Conservation (phyloP, 352 stramenopile species). For the Phytophthora cryptogea region DNA sequence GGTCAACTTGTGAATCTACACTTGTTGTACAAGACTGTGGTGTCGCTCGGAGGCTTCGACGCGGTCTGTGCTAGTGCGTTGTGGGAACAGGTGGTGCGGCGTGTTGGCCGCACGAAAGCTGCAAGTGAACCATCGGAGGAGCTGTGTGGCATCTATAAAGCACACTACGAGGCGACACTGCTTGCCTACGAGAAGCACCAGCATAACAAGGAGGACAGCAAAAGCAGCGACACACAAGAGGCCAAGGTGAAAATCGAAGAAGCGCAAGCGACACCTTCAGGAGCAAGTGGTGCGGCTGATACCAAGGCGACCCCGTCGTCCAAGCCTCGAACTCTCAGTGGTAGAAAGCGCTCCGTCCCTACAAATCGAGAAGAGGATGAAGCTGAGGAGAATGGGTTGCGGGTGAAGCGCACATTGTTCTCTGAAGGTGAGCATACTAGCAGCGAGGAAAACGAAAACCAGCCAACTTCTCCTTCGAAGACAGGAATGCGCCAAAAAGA, state of each 20-base stretch:
- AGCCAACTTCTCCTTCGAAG: constrained; percentile 8
- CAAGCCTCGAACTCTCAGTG: constrained; percentile 55
- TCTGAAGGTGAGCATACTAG: constrained; percentile 58
- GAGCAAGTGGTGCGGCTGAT: constrained; percentile 4
- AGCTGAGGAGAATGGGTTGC: constrained; percentile 13
- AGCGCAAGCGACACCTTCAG: constrained; percentile 20
- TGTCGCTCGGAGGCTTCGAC: constrained; percentile 54
- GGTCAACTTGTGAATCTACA: constrained; percentile 76
- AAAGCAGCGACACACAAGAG: constrained; percentile 10
- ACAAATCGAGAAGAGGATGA: constrained; percentile 18
- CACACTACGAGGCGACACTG: constrained; percentile 57
- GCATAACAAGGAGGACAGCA: constrained; percentile 3
- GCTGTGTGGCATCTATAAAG: constrained; percentile 56
- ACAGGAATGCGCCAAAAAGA: constrained; percentile 6
- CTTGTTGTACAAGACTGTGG: constrained; percentile 69
- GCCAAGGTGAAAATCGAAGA: constrained; percentile 17
- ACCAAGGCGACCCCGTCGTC: constrained; percentile 47
- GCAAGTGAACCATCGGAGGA: constrained; percentile 47
- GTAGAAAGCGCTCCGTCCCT: constrained; percentile 35
- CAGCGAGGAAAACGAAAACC: constrained; percentile 60
- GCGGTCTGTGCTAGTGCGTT: constrained; percentile 37
- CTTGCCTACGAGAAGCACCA: constrained; percentile 63
- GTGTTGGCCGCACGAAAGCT: constrained; percentile 59
- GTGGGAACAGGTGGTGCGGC: constrained; percentile 67
- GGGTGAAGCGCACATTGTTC: constrained; percentile 74